Conservation (phyloP, 2,329 filamentous ascomycete genomes). For the Aspergillus costaricaensis region DNA sequence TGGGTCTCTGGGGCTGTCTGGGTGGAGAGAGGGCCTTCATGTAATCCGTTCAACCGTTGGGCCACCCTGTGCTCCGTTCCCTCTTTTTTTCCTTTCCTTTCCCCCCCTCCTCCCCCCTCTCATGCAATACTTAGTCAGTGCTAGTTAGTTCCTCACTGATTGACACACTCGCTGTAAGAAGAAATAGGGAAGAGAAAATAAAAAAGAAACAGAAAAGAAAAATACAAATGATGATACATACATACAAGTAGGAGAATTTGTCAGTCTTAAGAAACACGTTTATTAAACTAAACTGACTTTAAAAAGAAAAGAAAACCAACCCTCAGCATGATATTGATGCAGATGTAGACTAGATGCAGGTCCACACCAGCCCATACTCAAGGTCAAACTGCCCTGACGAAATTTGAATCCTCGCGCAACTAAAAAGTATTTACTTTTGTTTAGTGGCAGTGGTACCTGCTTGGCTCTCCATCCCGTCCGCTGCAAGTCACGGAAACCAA, state of each 20-base stretch:
- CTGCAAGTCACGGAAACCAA: constrained; percentile 19
- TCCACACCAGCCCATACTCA: background rate
- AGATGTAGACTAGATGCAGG: background rate
- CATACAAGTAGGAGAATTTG: background rate
- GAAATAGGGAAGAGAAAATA: background rate
- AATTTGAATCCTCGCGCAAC: background rate
- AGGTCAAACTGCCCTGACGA: background rate
- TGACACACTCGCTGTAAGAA: background rate
- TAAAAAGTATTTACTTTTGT: background rate
- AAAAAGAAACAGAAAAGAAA: background rate
- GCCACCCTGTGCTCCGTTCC: constrained; percentile 3
- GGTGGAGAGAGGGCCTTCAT: constrained; percentile 10
- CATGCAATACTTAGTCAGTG: background rate
- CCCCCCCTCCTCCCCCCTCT: background rate
- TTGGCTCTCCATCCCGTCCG: constrained; percentile 7
- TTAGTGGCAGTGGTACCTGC: constrained; percentile 3
- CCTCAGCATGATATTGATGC: background rate
- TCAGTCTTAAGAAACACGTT: background rate
- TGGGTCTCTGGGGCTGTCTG: constrained; percentile 15
- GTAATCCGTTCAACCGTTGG: background rate
- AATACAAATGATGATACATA: background rate
- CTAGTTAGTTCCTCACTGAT: background rate
- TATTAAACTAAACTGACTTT: background rate
- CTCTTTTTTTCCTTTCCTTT: no score
- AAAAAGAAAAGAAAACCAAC: background rate